Conservation (phyloP, 768 basidiomycete species). For the Xerocomellus chrysenteron region DNA sequence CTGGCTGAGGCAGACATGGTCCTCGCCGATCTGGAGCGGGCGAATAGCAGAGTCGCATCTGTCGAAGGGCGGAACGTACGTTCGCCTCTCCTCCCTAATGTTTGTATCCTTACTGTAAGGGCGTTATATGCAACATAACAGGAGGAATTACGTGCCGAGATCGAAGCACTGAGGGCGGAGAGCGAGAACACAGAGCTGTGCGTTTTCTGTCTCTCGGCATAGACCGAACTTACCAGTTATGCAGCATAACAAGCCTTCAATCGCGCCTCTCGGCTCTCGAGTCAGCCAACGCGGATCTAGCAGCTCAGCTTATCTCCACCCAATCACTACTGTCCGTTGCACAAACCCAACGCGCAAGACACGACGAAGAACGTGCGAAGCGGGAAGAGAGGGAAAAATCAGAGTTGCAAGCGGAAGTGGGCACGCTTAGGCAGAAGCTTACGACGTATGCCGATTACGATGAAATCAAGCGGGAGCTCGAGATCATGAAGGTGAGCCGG, state of each 20-base stretch:
- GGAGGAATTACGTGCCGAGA: conserved; percentile 95
- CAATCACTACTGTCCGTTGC: conserved; percentile 21
- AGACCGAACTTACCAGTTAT: not conserved
- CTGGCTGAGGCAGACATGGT: conserved; percentile 95
- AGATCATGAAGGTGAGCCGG: conserved; percentile 88
- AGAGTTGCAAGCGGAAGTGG: conserved; percentile 59
- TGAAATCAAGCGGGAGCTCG: conserved; percentile 95
- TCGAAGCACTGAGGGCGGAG: conserved; percentile 84
- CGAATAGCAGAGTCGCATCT: conserved; percentile 89
- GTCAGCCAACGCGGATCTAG: conserved; percentile 37
- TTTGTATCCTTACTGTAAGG: not conserved
- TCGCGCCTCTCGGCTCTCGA: conserved; percentile 74
- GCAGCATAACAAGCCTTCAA: conserved; percentile 48
- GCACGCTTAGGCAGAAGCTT: conserved; percentile 64
- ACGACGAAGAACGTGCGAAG: conserved; percentile 14
- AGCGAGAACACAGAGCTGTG: conserved; percentile 69
- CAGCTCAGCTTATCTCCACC: conserved; percentile 10
- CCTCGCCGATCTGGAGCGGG: conserved; percentile 88
- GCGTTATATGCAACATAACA: conserved; percentile 27
- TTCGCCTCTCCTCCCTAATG: not conserved
- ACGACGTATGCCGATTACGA: conserved; percentile 86
- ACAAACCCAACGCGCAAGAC: conserved; percentile 20
- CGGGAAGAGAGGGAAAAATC: conserved; percentile 17
- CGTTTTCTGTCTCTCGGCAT: conserved; percentile 18
- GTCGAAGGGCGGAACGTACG: conserved; percentile 91